A percentile compares a stretch with the other conserved stretches of the same genome.
phyloP scores from a whole-genome alignment of 2,329 filamentous ascomycete species.

The Chaetomiaceae sp. region DNA sequence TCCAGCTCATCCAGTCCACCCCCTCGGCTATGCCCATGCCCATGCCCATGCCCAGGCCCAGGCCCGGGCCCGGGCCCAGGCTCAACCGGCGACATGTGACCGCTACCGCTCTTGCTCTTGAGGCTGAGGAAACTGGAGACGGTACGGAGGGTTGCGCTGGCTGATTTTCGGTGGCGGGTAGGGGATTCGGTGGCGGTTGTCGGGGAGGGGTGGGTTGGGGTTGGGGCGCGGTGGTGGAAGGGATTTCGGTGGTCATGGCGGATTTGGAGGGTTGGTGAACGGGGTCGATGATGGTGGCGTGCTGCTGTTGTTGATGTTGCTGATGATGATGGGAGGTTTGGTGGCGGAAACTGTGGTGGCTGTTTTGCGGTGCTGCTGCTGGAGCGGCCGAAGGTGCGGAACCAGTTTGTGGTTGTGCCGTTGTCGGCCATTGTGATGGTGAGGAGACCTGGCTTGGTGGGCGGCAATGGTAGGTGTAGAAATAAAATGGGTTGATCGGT shows the following conservation, averaged over 20 bases:
- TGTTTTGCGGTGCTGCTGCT: neutral
- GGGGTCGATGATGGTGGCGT: neutral
- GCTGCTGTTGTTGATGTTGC: neutral
- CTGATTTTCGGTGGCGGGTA: conserved; percentile 9
- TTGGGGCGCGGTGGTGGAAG: neutral
- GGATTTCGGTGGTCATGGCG: neutral
- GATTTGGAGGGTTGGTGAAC: neutral
- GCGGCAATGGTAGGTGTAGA: too few species aligned
- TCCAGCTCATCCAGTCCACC: too few species aligned
- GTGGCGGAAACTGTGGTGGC: too few species aligned
- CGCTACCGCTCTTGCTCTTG: neutral
- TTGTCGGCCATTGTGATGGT: conserved; percentile 8
- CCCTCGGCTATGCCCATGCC: too few species aligned
- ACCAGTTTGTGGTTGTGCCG: conserved; percentile 9
- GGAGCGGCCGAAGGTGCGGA: conserved; percentile 14
- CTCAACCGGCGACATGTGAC: neutral
- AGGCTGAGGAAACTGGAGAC: conserved; percentile 15
- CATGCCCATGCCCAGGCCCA: too few species aligned
- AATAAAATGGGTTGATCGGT: too few species aligned
- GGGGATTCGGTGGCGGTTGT: neutral
- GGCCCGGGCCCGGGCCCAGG: too few species aligned
- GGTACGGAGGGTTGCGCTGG: conserved; percentile 2
- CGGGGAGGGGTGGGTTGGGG: neutral
- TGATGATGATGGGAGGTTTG: neutral
- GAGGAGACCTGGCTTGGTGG: too few species aligned